A percentile compares a stretch with the other conserved stretches of the same genome.
Evolutionary conservation across 495 filamentous ascomycete genomes (phyloP).

Genomic region (Penicillium fimorum): DNA sequence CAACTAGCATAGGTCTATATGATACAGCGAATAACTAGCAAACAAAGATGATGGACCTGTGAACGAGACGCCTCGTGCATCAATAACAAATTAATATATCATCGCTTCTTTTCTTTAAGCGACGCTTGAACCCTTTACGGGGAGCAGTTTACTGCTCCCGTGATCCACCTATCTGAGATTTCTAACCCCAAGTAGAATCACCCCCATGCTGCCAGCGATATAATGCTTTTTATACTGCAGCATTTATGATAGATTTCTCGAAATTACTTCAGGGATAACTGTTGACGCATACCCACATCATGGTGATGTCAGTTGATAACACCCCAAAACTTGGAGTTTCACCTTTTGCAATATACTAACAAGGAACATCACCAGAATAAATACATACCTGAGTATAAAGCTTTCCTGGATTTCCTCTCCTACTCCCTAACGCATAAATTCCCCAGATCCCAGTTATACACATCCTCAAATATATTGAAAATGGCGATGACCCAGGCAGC

Average conservation of each 20-base stretch:
- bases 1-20: not conserved
- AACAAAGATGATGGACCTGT: no score
- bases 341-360: not conserved
- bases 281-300: not conserved
- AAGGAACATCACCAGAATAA: not conserved
- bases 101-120: no score
- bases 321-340: not conserved
- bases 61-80: no score
- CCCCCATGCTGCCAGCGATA: no score
- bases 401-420: not conserved
- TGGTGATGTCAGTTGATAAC: conserved; percentile 2
- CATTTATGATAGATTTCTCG: not conserved
- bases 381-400: not conserved
- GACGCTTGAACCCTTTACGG: no score
- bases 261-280: not conserved
- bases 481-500: conserved; percentile 66
- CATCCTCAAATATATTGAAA: not conserved
- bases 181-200: no score
- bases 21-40: no score
- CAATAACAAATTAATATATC: no score
- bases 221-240: not conserved
- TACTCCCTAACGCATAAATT: not conserved
- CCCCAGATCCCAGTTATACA: not conserved
- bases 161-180: no score
- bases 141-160: no score